These are phyloP conservation scores for Amorphotheca resinae DNA, from an alignment of 495 filamentous ascomycete species.

Conservation along the genomic window DNA sequence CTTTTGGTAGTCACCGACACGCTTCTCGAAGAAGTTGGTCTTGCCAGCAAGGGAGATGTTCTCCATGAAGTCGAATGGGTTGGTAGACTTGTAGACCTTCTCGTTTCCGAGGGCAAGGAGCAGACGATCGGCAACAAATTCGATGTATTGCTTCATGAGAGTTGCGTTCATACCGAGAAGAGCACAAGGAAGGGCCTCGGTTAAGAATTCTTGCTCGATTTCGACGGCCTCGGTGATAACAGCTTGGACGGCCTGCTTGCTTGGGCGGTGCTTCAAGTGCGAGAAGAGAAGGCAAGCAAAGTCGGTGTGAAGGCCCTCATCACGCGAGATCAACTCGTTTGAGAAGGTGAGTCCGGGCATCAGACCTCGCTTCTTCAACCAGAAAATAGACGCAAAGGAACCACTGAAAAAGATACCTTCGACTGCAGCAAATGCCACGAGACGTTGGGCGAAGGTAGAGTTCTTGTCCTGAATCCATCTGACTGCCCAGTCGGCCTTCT, in stretches of 20 bases:
- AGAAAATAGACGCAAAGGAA: conserved; percentile 99
- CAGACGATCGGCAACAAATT: conserved; percentile 95
- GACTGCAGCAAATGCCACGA: conserved; percentile 94
- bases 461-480: conserved; percentile 86
- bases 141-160: conserved; percentile 99
- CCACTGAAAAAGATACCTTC: conserved; percentile 99
- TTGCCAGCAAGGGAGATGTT: conserved; percentile 96
- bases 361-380: conserved; percentile 98
- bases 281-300: conserved; percentile 96
- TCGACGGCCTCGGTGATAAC: conserved; percentile 89
- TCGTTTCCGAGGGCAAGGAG: conserved; percentile 83
- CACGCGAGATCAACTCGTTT: conserved; percentile 98
- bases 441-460: conserved; percentile 88
- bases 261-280: conserved; percentile 83
- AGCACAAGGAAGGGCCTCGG: conserved; percentile 80
- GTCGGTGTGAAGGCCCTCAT: conserved; percentile 98
- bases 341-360: conserved; percentile 99
- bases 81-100: conserved; percentile 83
- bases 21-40: conserved; percentile 99
- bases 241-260: conserved; percentile 62
- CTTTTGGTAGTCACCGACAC: conserved; percentile 98
- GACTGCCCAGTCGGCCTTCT: conserved; percentile 97
- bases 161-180: conserved; percentile 95
- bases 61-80: conserved; percentile 99
- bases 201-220: conserved; percentile 97